These are phyloP conservation scores for Oryza officinalis DNA, from an alignment of 176 grass and related monocot species.

Conservation along the genomic window DNA sequence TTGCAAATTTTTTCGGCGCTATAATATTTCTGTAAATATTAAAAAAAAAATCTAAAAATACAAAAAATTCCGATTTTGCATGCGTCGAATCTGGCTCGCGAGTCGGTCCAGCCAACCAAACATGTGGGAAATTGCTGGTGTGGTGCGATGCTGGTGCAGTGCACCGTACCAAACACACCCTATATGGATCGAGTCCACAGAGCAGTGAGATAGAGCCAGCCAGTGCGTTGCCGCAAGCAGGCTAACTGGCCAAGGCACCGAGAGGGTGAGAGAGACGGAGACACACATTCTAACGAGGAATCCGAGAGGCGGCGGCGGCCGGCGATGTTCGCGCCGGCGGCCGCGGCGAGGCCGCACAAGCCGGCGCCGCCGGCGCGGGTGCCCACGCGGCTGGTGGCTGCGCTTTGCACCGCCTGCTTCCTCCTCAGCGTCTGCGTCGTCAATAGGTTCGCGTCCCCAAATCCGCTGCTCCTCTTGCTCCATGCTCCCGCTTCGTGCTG, in stretches of 20 bases:
- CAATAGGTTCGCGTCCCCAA: constrained; percentile 42
- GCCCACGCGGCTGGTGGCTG: constrained; percentile 44
- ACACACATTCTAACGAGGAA: constrained; percentile 37
- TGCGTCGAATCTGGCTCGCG: no score
- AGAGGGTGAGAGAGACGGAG: constrained; percentile 1
- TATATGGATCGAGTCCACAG: no score
- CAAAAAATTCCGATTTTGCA: no score
- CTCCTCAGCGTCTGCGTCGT: constrained; percentile 54
- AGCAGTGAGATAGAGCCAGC: no score
- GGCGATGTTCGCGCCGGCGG: constrained; percentile 35
- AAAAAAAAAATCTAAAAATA: no score
- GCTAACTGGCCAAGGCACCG: background rate
- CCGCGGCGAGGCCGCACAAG: constrained; percentile 51
- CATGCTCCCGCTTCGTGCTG: background rate
- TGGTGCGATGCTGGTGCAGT: no score
- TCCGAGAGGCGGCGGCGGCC: constrained; percentile 15
- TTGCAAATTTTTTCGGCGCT: no score
- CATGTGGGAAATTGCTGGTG: no score
- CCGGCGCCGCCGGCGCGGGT: constrained; percentile 43
- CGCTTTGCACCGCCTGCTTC: constrained; percentile 64
- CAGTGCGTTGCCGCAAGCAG: constrained; percentile 10
- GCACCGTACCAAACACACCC: no score
- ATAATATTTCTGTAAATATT: no score
- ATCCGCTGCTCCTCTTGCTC: background rate
- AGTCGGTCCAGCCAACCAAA: no score